Conservation (phyloP, 495 filamentous ascomycete species). For the Tetracladium setigerum region DNA sequence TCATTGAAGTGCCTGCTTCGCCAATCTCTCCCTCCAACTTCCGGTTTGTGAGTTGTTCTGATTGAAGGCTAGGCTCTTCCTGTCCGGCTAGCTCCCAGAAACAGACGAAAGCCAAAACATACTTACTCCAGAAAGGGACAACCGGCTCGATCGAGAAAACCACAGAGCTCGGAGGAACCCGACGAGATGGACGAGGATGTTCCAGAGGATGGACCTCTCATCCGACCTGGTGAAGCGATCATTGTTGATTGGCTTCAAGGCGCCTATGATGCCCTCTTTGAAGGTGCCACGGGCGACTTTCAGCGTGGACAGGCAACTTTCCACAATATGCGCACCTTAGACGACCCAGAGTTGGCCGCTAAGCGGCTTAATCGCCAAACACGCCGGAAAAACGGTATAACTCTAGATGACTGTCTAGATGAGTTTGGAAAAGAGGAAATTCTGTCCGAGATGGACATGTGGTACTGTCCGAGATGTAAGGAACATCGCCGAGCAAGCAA, state of each 20-base stretch:
- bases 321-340: constrained; percentile 38
- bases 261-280: constrained; percentile 64
- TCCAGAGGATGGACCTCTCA: constrained; percentile 49
- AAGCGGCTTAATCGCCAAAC: constrained; percentile 48
- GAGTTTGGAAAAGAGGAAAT: constrained; percentile 93
- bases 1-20: too few species aligned
- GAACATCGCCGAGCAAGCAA: constrained; percentile 86
- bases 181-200: constrained; percentile 11
- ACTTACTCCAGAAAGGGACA: constrained; percentile 27
- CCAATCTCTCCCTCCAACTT: background rate
- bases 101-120: constrained; percentile 18
- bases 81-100: constrained; percentile 13
- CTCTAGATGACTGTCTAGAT: constrained; percentile 82
- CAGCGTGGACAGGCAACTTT: constrained; percentile 46
- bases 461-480: constrained; percentile 95
- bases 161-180: background rate
- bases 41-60: constrained; percentile 2
- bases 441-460: constrained; percentile 86
- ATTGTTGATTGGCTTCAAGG: constrained; percentile 73
- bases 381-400: constrained; percentile 66
- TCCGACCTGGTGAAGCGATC: constrained; percentile 72
- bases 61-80: constrained; percentile 22
- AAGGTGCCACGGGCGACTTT: constrained; percentile 34
- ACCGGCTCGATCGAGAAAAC: background rate
- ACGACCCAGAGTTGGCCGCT: constrained; percentile 59